Base-by-base conservation (phyloP, 345 rosid species). In the Populus pruinosa region DNA sequence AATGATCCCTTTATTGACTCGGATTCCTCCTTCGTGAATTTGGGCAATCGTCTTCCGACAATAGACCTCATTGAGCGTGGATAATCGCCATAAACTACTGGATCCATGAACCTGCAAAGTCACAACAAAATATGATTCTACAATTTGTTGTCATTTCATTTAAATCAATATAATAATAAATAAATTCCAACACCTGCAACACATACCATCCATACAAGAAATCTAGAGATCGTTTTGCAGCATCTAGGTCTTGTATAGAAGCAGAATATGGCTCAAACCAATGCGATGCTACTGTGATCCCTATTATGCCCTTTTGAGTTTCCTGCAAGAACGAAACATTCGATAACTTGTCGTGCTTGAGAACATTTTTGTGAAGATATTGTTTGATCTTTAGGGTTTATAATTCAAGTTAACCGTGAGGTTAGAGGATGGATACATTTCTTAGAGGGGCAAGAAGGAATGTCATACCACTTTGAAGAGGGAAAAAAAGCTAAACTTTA, bases 191-290 rank as follows among this genome's bases (percentile, higher is more conserved):
- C 44, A 41, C 12, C 44, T 41, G 44, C 44, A 2, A 9, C 16
- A 80, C 80, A 23, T 38, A 87, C 89, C 85, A 81, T 27, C 90
- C 90, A 14, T 80, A 35, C 82, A 82, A 66, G 74, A 86, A 86
- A 75, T 86, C 90, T 0, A 89, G 68, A 1, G 83, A 79, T 56
- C 86, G 64, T 39, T 69, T 27, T 0, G 87, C 82, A 23, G 92
- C 90, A 39, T 85, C 53, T 39, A 20, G 16, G 67, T 87, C 67
- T 7, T 66, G 71, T 36, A 11, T 67, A 55, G 85, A 72, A 50
- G 66, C 23, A 18, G 86, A 85, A 43, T 71, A 76, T 1, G 94
- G 91, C 27, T 79, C 55, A 12, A 80, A 82, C 94, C 94, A 88
- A 3, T n/a, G 2, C 5, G 77, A n/a, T 16, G 76, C 63, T n/a